Conservation (phyloP, 1,284 basidiomycete genomes). For the Puccinia novopanici region DNA sequence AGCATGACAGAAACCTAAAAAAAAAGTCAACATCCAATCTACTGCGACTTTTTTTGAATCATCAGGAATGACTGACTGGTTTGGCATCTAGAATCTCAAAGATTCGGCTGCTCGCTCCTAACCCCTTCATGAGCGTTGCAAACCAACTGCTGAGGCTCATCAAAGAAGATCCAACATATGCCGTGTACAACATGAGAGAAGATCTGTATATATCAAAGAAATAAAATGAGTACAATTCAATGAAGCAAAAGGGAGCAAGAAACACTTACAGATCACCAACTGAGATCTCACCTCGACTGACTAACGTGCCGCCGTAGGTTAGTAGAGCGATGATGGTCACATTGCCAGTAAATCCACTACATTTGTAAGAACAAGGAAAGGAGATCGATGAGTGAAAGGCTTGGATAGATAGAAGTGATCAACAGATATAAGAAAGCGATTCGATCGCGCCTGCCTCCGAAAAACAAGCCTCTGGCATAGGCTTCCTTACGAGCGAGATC, state of each 20-base stretch:
- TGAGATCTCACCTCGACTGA: constrained; percentile 80
- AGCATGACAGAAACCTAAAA: constrained; percentile 68
- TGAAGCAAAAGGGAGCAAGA: neutral
- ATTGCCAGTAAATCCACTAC: constrained; percentile 92
- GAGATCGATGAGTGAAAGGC: constrained; percentile 6
- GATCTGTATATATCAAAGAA: constrained; percentile 49
- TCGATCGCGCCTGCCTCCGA: constrained; percentile 62
- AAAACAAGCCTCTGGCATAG: constrained; percentile 85
- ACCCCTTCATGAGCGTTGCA: constrained; percentile 66
- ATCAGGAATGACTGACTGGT: constrained; percentile 54
- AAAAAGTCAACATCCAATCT: constrained; percentile 63
- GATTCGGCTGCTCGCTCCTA: constrained; percentile 87
- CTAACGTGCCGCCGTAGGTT: constrained; percentile 90
- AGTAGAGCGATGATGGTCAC: constrained; percentile 83
- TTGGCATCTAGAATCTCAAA: constrained; percentile 83
- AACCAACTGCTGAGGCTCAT: constrained; percentile 61
- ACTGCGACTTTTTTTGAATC: constrained; percentile 47
- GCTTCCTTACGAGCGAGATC: constrained; percentile 82
- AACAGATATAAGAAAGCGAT: constrained; percentile 16
- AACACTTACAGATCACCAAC: constrained; percentile 78
- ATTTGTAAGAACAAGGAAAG: constrained; percentile 60
- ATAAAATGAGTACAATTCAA: neutral
- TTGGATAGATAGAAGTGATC: constrained; percentile 40
- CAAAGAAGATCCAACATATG: constrained; percentile 73
- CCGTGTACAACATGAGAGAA: constrained; percentile 87